Evolutionary conservation across 371 early-diverging fungal species (phyloP).

Genomic region (Chytridium lagenaria): DNA sequence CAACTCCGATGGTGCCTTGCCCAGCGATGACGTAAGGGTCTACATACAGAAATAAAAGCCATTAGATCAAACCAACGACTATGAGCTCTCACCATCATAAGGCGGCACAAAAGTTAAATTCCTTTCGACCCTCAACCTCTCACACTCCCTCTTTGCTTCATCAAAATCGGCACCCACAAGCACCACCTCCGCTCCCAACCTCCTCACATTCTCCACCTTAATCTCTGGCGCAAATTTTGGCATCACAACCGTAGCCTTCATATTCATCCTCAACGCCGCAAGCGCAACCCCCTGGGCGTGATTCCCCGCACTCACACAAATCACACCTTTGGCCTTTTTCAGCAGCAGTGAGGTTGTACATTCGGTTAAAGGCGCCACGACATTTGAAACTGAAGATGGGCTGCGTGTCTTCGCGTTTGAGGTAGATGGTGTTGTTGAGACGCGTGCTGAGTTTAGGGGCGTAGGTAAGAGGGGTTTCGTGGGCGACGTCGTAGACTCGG

Average conservation of each 20-base stretch:
- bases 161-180: constrained; percentile 89
- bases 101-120: constrained; percentile 87
- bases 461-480: constrained; percentile 84
- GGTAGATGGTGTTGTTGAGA: constrained; percentile 67
- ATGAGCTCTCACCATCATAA: constrained; percentile 83
- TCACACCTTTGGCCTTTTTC: constrained; percentile 42
- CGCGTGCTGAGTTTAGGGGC: constrained; percentile 76
- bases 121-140: constrained; percentile 53
- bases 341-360: constrained; percentile 52
- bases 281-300: constrained; percentile 60
- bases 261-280: constrained; percentile 83
- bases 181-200: constrained; percentile 89
- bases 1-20: constrained; percentile 93
- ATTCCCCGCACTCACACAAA: constrained; percentile 46
- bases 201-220: constrained; percentile 83
- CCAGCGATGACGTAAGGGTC: constrained; percentile 97
- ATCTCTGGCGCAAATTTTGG: constrained; percentile 73
- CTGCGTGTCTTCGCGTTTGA: constrained; percentile 91
- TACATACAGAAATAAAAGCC: not conserved
- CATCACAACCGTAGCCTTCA: constrained; percentile 71
- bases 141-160: constrained; percentile 85
- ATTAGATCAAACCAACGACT: not conserved
- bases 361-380: constrained; percentile 92
- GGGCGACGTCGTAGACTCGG: constrained; percentile 69
- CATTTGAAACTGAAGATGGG: constrained; percentile 89